Conservation (phyloP, 352 stramenopile genomes). For the Phytophthora colocasiae region DNA sequence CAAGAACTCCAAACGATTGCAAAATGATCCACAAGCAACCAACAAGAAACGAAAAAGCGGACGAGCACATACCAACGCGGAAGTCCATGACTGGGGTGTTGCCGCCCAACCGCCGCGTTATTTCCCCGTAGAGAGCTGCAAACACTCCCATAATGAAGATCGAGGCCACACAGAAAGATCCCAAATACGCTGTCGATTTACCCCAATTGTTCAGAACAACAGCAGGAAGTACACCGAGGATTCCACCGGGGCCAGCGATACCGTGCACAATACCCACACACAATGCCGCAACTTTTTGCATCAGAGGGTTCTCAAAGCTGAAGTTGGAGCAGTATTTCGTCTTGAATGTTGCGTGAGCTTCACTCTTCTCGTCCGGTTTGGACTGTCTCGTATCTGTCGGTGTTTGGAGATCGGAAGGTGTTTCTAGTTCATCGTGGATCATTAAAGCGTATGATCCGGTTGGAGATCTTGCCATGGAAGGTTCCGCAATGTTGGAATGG, state of each 20-base stretch:
- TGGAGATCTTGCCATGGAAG: slow-evolving; percentile 1
- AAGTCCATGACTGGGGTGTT: slow-evolving; percentile 46
- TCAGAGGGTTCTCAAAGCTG: slow-evolving; percentile 56
- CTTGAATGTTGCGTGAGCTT: slow-evolving; percentile 8
- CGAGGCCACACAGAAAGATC: slow-evolving; percentile 84
- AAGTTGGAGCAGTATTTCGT: slow-evolving; percentile 41
- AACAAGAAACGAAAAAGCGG: slow-evolving; percentile 62
- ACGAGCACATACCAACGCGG: slow-evolving; percentile 56
- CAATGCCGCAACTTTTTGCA: slow-evolving; percentile 68
- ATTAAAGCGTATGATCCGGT: slow-evolving; percentile 13
- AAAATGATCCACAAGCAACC: slow-evolving; percentile 76
- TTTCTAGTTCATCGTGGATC: slow-evolving; percentile 6
- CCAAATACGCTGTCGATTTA: slow-evolving; percentile 78
- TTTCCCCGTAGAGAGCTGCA: slow-evolving; percentile 79
- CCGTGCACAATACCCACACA: slow-evolving; percentile 88
- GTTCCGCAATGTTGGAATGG: neutral
- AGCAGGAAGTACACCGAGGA: slow-evolving; percentile 86
- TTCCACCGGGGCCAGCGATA: slow-evolving; percentile 67
- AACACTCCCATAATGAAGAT: slow-evolving; percentile 91
- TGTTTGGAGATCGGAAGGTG: neutral
- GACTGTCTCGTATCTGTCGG: neutral
- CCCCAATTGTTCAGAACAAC: slow-evolving; percentile 30
- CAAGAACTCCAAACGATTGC: slow-evolving; percentile 58
- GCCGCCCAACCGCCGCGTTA: slow-evolving; percentile 43
- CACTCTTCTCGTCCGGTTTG: neutral